Evolutionary conservation across 1,284 basidiomycete species (phyloP), one percentile per base, ranked within the genome.

Genomic region (Puccinia hordei): DNA sequence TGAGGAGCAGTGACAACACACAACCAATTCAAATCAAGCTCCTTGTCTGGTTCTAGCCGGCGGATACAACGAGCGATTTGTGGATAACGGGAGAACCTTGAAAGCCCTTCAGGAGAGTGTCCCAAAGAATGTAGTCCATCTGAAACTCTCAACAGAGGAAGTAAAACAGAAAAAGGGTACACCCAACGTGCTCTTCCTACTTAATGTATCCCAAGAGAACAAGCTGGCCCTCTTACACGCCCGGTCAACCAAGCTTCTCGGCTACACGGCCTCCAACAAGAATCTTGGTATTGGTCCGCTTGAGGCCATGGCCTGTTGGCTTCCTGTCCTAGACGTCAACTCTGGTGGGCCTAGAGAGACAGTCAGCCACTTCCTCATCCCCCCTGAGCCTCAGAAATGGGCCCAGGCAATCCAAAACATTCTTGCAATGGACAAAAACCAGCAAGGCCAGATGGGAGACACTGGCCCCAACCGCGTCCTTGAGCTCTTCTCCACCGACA

Each of bases 211-310:
- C 0, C 91, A 90, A 0, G 83, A 96, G 84, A 91, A 93, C 44
- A 90, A 92, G 0, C 90, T 91, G 9, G 89, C 95, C 1, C 89
- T 97, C 27, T 89, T 88, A 22, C 88, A 90, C 0, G 85, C 89
- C 0, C 63, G 81, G 10, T 82, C 88, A 1, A 93, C 92, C 0
- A 86, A 89, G 15, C 91, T 90, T 0, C 88, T 99, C 0, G 88
- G 98, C 3, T 99, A 99, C 86, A 99, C 97, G 0, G 96, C 97
- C 0, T 88, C 90, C 1, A 95, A 97, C 85, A 97, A 99, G 85
- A 97, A 99, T 86, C 97, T 99, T 85, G 96, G 96, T 1, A 98
- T 99, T 83, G 95, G 93, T 0, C 96, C 96, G 0, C 89, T 98
- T 6, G 97, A 99, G 86, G 95, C 91, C 0, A 98, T 98, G 94